Percentiles rank a stretch among this genome's conserved stretches.
Conservation (phyloP, 2,329 filamentous ascomycete genomes). For the Volutella citrinella region DNA sequence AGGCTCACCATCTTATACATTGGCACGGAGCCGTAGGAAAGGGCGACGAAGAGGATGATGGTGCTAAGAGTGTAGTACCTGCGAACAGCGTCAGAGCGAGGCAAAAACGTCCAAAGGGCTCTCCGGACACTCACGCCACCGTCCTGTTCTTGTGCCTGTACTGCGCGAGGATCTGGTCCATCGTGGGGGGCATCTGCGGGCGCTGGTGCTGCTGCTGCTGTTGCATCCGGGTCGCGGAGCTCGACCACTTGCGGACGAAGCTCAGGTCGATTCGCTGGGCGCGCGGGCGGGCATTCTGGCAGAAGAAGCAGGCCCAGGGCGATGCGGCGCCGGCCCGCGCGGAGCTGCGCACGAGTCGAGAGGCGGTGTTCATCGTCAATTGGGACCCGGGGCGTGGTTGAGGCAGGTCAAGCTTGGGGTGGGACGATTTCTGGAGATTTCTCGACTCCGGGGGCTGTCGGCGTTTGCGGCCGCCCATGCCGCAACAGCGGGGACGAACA, state of each 20-base stretch:
- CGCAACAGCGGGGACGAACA: neutral
- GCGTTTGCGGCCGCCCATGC: slow-evolving; percentile 16
- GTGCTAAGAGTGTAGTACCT: slow-evolving; percentile 75
- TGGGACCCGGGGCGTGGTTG: slow-evolving; percentile 9
- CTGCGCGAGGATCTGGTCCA: slow-evolving; percentile 62
- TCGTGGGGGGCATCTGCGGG: slow-evolving; percentile 33
- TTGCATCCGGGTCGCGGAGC: slow-evolving; percentile 21
- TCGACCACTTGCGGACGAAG: slow-evolving; percentile 31
- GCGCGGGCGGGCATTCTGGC: slow-evolving; percentile 31
- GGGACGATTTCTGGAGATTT: slow-evolving; percentile 25
- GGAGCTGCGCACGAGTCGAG: slow-evolving; percentile 33
- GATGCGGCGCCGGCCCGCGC: slow-evolving; percentile 21
- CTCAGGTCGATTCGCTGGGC: slow-evolving; percentile 18
- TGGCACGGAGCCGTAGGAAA: slow-evolving; percentile 81
- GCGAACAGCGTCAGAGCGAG: neutral
- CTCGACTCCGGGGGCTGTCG: slow-evolving; percentile 23
- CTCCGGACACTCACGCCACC: slow-evolving; percentile 35
- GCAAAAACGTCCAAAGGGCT: neutral
- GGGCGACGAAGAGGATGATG: slow-evolving; percentile 74
- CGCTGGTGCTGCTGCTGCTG: slow-evolving; percentile 16
- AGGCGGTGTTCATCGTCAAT: slow-evolving; percentile 39
- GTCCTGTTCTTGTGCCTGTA: slow-evolving; percentile 68
- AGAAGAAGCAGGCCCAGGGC: slow-evolving; percentile 37
- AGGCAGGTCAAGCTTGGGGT: slow-evolving; percentile 14
- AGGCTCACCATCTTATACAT: slow-evolving; percentile 78